Evolutionary conservation across 345 rosid genomes (phyloP).

Genomic region (Eutrema yunnanense): DNA sequence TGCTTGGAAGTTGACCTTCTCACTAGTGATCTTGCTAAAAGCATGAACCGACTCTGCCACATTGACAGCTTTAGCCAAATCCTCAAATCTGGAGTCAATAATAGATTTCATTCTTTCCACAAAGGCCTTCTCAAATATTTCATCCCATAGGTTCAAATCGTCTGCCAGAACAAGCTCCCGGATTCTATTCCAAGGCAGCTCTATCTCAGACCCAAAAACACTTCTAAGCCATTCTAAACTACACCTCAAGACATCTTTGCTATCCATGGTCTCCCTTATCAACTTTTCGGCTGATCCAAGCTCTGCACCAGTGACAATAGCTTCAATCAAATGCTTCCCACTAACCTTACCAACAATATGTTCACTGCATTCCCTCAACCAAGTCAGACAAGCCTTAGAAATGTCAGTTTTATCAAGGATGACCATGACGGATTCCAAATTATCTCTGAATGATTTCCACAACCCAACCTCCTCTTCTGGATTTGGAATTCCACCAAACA

Average conservation of each 20-base stretch:
- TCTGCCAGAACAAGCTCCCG: constrained; percentile 84
- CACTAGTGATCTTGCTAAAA: constrained; percentile 41
- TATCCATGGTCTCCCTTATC: constrained; percentile 74
- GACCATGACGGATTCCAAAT: constrained; percentile 53
- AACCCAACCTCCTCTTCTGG: constrained; percentile 84
- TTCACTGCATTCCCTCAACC: constrained; percentile 76
- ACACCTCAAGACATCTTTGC: constrained; percentile 78
- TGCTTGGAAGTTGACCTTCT: constrained; percentile 59
- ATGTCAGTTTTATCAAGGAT: constrained; percentile 52
- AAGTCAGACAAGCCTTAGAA: constrained; percentile 56
- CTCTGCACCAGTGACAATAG: constrained; percentile 60
- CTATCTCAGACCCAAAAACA: constrained; percentile 94
- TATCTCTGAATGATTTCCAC: constrained; percentile 88
- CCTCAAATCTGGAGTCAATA: constrained; percentile 58
- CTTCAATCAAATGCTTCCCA: constrained; percentile 61
- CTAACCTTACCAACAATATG: constrained; percentile 56
- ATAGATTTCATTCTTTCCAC: constrained; percentile 78
- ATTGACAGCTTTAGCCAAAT: constrained; percentile 50
- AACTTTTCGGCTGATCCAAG: constrained; percentile 76
- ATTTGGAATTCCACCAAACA: constrained; percentile 93
- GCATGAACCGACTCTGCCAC: constrained; percentile 46
- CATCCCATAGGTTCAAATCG: constrained; percentile 93
- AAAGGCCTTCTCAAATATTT: constrained; percentile 93
- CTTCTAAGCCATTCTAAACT: constrained; percentile 93
- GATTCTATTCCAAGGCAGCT: constrained; percentile 93